Evolutionary conservation across 164 flowering plant species (phyloP).

Genomic region (Sextonia rubra): DNA sequence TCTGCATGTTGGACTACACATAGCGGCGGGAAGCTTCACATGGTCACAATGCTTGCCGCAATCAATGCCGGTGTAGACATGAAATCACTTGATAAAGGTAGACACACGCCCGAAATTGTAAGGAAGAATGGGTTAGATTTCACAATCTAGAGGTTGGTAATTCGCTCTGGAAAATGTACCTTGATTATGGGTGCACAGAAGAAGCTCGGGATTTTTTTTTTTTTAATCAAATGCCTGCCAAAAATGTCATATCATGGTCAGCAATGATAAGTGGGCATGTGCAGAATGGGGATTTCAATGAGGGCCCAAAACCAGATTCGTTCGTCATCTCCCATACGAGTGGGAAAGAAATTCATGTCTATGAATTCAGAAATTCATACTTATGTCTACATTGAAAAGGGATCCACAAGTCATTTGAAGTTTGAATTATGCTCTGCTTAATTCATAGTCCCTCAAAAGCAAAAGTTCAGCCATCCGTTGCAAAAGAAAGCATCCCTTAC

Average conservation of each 20-base stretch:
- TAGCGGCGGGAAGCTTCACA: slow-evolving; percentile 31
- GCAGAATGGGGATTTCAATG: slow-evolving; percentile 57
- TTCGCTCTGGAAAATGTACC: slow-evolving; percentile 59
- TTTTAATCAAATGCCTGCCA: slow-evolving; percentile 37
- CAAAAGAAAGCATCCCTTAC: no score
- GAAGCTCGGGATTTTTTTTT: slow-evolving; percentile 49
- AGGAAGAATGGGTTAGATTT: slow-evolving; percentile 35
- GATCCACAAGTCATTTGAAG: no score
- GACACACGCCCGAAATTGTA: slow-evolving; percentile 42
- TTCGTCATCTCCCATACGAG: slow-evolving; percentile 43
- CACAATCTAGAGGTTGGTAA: slow-evolving; percentile 53
- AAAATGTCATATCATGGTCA: slow-evolving; percentile 66
- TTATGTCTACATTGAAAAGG: no score
- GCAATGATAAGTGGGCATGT: slow-evolving; percentile 42
- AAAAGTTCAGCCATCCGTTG: no score
- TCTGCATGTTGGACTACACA: slow-evolving; percentile 40
- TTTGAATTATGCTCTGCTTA: no score
- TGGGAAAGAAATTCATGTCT: slow-evolving; percentile 62
- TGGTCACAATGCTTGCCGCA: slow-evolving; percentile 47
- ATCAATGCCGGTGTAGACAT: slow-evolving; percentile 42
- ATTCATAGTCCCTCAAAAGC: no score
- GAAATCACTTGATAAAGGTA: slow-evolving; percentile 42
- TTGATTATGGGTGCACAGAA: slow-evolving; percentile 43
- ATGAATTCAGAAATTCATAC: slow-evolving; percentile 37
- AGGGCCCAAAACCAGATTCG: slow-evolving; percentile 48